phyloP scores from a whole-genome alignment of 2,329 filamentous ascomycete species.

The Geoglossum cookeanum region DNA sequence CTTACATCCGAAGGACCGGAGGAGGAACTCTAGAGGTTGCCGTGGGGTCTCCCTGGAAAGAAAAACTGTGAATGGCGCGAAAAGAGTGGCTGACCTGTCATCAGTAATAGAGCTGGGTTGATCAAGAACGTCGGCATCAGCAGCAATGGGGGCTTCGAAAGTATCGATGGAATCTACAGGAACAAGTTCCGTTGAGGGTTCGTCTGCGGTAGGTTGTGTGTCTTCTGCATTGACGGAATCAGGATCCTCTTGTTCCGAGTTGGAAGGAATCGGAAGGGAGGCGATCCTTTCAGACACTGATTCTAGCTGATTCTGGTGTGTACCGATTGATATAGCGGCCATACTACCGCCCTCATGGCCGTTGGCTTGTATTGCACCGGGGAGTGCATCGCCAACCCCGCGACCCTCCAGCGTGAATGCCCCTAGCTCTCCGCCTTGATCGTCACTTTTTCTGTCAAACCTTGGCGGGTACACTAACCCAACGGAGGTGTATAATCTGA shows the following conservation, averaged over 20 bases:
- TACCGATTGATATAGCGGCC: neutral
- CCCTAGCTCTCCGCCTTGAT: slow-evolving; percentile 71
- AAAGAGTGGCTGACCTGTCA: slow-evolving; percentile 49
- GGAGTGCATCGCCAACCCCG: slow-evolving; percentile 22
- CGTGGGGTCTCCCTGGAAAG: slow-evolving; percentile 86
- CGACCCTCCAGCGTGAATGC: slow-evolving; percentile 81
- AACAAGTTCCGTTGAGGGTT: slow-evolving; percentile 25
- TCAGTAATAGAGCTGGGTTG: slow-evolving; percentile 53
- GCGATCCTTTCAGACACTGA: slow-evolving; percentile 21
- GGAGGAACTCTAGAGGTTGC: slow-evolving; percentile 76
- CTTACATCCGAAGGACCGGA: slow-evolving; percentile 89
- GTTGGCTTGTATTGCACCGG: neutral
- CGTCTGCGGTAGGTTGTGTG: slow-evolving; percentile 23
- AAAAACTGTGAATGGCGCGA: slow-evolving; percentile 77
- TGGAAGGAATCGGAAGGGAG: slow-evolving; percentile 23
- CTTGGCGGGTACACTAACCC: slow-evolving; percentile 91
- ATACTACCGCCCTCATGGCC: slow-evolving; percentile 1
- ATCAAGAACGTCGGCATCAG: slow-evolving; percentile 66
- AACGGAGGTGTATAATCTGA: slow-evolving; percentile 74
- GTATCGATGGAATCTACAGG: slow-evolving; percentile 58
- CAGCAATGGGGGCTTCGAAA: slow-evolving; percentile 59
- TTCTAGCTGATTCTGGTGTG: slow-evolving; percentile 6
- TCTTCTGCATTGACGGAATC: slow-evolving; percentile 13
- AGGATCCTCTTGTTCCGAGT: slow-evolving; percentile 21
- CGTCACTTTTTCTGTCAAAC: slow-evolving; percentile 73